Conservation (phyloP, 208 protist genomes). For the Trypanosoma conorhini region DNA sequence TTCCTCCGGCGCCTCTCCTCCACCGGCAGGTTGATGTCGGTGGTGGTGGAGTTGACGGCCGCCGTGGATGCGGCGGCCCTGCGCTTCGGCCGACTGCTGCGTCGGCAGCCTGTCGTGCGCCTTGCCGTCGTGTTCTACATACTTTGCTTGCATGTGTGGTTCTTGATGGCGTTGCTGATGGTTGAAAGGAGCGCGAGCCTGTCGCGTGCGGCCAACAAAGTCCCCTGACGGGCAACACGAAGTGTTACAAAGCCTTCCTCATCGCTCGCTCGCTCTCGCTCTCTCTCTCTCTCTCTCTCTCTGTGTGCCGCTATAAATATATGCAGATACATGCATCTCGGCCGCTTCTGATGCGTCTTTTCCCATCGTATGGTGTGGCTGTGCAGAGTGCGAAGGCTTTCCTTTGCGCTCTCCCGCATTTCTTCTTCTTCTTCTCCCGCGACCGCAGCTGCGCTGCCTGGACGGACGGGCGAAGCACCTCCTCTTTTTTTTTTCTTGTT, state of each 20-base stretch:
- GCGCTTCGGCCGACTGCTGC: conserved; percentile 33
- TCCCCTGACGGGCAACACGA: background rate
- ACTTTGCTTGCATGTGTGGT: conserved; percentile 50
- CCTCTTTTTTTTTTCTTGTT: background rate
- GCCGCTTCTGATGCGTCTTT: background rate
- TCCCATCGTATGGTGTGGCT: background rate
- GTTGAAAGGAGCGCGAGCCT: background rate
- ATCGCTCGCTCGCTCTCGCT: conserved; percentile 4
- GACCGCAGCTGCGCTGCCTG: background rate
- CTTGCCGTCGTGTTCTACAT: conserved; percentile 49
- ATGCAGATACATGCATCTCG: background rate
- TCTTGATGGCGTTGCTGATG: conserved; percentile 28
- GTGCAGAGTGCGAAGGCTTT: background rate
- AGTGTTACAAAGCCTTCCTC: background rate
- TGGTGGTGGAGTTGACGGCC: conserved; percentile 9
- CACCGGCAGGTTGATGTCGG: conserved; percentile 18
- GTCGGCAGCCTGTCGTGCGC: conserved; percentile 35
- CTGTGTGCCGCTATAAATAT: background rate
- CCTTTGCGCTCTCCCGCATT: background rate
- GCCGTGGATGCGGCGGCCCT: conserved; percentile 37
- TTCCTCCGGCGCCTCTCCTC: conserved; percentile 17
- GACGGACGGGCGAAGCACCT: background rate
- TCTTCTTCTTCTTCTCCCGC: conserved; percentile 9
- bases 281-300: conserved; percentile 7
- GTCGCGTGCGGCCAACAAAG: background rate